Evolutionary conservation across 257 asterid species (phyloP).

Genomic region (Prunella vulgaris): DNA sequence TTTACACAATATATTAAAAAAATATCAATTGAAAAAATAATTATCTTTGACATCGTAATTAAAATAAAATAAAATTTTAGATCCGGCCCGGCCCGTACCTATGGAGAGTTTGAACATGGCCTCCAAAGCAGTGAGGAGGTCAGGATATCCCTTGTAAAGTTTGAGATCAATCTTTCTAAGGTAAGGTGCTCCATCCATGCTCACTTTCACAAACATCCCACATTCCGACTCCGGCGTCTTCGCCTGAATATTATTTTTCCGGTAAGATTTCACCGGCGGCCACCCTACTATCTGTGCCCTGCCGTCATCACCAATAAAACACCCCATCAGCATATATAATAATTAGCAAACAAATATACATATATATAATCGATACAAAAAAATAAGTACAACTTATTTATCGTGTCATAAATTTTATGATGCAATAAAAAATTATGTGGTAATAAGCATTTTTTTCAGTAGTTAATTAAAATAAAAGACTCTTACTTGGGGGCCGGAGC

Average conservation of each 20-base stretch:
- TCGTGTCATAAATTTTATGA: too few species aligned
- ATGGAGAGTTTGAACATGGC: conserved; percentile 76
- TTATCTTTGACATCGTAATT: too few species aligned
- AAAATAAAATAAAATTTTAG: too few species aligned
- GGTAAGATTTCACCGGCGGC: conserved; percentile 64
- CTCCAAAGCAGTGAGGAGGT: conserved; percentile 58
- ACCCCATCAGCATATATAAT: not conserved
- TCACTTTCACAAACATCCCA: conserved; percentile 72
- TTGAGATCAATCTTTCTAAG: conserved; percentile 77
- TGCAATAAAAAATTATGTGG: too few species aligned
- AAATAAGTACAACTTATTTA: too few species aligned
- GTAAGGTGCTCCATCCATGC: conserved; percentile 92
- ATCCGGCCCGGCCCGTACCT: conserved; percentile 20
- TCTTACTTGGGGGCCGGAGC: conserved; percentile 56
- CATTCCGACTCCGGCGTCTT: conserved; percentile 29
- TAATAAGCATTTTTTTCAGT: too few species aligned
- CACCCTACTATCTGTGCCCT: conserved; percentile 65
- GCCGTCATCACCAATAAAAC: not conserved
- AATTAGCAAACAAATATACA: not conserved
- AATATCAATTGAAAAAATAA: too few species aligned
- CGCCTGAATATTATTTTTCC: conserved; percentile 40
- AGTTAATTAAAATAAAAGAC: too few species aligned
- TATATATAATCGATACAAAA: too few species aligned
- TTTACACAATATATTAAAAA: too few species aligned
- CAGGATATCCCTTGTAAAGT: conserved; percentile 45